Base-by-base conservation (phyloP, 176 grass and related monocot genomes). In the Hsuehochloa calcarea region DNA sequence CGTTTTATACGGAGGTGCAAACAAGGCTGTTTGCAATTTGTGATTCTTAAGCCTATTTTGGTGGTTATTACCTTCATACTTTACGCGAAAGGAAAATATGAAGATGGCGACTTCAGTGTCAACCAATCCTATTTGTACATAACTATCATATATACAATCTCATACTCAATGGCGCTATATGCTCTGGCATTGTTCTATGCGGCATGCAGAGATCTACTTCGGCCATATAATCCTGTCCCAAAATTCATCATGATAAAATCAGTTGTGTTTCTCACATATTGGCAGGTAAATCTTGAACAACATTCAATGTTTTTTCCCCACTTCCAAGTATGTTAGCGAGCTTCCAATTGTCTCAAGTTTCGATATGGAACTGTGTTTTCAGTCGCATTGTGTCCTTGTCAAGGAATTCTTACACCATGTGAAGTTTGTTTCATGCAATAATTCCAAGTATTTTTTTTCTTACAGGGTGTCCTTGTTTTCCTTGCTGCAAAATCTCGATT, bases 241-340 rank as follows among this genome's bases (percentile, higher is more conserved):
- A 99, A 99, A 85, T 99, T 99, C 78, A 92, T 96, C 77, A 94
- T 99, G 72, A 94, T 99, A 56, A 96, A 99, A 90, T 99, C 96
- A 10, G 93, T 99, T 7, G 96, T 99, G 20, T 99, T 99, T 85
- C 89, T 99, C 89, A 99, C 96, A 31, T 99, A 99, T 86, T 99
- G 93, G 96, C 96, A 99, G 93, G 96, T 99, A 92, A 68, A 64
- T 74, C 75, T 11, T 20, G 22, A n/a, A 68, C 20, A 70, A 3
- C 3, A 68, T 17, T 40, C 75, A 47, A 19, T 79, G n/a, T 12
- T 19, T 17, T 17, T 34, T 19, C 0, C 5, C 13, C 46, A 47
- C 72, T 66, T 87, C 49, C 5, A 15, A 40, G 13, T 78, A 67
- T 83, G 52, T 19, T 69, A 77, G 10, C 1, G 0, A 27, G 3